Percentiles rank a stretch among this genome's conserved stretches.
Conservation (phyloP, 2,329 filamentous ascomycete genomes). For the Penicillium decumbens region DNA sequence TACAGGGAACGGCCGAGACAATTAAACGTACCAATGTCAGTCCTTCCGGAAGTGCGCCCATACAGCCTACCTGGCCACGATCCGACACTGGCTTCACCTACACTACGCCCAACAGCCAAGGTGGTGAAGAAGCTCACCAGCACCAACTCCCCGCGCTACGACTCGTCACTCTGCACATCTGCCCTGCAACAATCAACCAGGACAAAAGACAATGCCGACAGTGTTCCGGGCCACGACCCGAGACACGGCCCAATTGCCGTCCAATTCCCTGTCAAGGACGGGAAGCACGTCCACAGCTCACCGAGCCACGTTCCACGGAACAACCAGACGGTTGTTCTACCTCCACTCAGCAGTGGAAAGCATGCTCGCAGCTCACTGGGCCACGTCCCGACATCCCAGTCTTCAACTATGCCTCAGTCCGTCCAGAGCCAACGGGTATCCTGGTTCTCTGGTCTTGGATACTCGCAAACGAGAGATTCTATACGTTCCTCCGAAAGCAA, state of each 20-base stretch:
- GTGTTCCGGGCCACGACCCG: slow-evolving; percentile 1
- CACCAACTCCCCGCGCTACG: slow-evolving; percentile 5
- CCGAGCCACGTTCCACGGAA: neutral
- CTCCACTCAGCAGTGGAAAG: neutral
- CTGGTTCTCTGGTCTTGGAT: slow-evolving; percentile 6
- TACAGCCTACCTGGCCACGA: slow-evolving; percentile 12
- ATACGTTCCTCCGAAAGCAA: neutral
- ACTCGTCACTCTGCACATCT: slow-evolving; percentile 5
- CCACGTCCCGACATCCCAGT: neutral
- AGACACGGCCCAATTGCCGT: neutral
- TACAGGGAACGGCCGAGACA: slow-evolving; percentile 9
- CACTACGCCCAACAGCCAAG: slow-evolving; percentile 4
- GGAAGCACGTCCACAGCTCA: neutral
- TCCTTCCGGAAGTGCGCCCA: slow-evolving; percentile 6
- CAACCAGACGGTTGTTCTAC: neutral
- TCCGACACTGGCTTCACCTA: slow-evolving; percentile 3
- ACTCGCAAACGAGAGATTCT: neutral
- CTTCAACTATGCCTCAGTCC: neutral
- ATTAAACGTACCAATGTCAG: neutral
- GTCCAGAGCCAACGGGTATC: slow-evolving; percentile 2
- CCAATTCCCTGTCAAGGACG: neutral
- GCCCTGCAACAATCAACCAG: slow-evolving; percentile 2
- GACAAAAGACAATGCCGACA: neutral
- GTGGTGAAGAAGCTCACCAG: slow-evolving; percentile 2
- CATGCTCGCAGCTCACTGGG: neutral